Percentiles rank a stretch among this genome's conserved stretches.
phyloP scores from a whole-genome alignment of 2,329 filamentous ascomycete species.

The Colletotrichum sp. region DNA sequence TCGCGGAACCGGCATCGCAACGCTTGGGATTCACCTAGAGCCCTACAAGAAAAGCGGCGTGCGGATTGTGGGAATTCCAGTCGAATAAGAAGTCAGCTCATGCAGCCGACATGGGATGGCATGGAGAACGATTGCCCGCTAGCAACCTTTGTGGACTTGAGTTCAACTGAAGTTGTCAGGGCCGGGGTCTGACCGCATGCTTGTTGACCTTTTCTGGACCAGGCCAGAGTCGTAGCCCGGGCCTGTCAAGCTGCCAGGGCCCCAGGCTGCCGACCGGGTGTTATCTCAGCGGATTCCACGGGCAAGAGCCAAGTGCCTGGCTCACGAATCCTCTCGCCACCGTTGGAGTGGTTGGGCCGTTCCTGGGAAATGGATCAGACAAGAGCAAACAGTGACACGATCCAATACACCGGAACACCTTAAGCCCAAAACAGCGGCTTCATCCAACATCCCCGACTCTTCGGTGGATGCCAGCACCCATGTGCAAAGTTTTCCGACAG shows the following conservation, averaged over 20 bases:
- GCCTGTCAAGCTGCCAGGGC: conserved; percentile 9
- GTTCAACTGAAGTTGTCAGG: conserved; percentile 1
- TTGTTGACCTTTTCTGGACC: conserved; percentile 7
- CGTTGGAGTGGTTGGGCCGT: conserved; percentile 21
- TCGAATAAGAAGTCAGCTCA: conserved; percentile 9
- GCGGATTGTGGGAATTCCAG: background rate
- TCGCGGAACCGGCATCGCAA: conserved; percentile 18
- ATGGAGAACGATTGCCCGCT: conserved; percentile 21
- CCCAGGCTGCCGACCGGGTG: conserved; percentile 8
- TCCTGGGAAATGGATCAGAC: conserved; percentile 12
- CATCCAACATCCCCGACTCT: conserved; percentile 2
- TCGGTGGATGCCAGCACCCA: background rate
- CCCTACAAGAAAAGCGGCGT: conserved; percentile 18
- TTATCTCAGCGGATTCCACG: conserved; percentile 12
- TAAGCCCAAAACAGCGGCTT: conserved; percentile 18
- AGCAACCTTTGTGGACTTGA: conserved; percentile 14
- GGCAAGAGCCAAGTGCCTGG: conserved; percentile 21
- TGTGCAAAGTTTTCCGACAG: conserved; percentile 1
- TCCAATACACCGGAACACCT: conserved; percentile 19
- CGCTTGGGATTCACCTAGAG: conserved; percentile 15
- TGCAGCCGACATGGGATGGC: conserved; percentile 17
- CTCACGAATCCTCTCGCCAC: conserved; percentile 18
- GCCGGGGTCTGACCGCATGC: conserved; percentile 8
- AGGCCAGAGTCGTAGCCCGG: conserved; percentile 4
- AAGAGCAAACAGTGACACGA: conserved; percentile 13